Conservation (phyloP, 345 rosid genomes). For the Moricandia arvensis region DNA sequence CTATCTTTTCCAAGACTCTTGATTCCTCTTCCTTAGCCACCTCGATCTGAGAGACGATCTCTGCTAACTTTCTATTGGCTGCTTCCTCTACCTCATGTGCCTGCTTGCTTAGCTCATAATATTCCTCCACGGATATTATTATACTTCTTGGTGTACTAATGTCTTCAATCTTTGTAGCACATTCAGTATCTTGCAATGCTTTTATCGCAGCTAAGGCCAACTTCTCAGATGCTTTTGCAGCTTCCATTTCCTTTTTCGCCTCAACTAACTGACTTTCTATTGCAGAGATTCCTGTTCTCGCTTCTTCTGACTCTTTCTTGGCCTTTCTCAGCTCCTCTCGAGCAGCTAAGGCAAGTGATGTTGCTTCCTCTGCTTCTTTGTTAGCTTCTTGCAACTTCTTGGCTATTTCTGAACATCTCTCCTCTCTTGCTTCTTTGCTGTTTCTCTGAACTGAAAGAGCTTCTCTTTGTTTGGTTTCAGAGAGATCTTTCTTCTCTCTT, state of each 20-base stretch:
- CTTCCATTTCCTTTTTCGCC: conserved; percentile 79
- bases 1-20: conserved; percentile 56
- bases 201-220: conserved; percentile 83
- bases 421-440: conserved; percentile 62
- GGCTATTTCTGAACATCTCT: conserved; percentile 56
- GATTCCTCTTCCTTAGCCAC: conserved; percentile 72
- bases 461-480: conserved; percentile 58
- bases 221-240: conserved; percentile 82
- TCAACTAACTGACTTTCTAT: conserved; percentile 57
- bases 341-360: conserved; percentile 50
- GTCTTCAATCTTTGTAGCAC: conserved; percentile 38
- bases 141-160: conserved; percentile 43
- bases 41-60: conserved; percentile 75
- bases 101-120: conserved; percentile 74
- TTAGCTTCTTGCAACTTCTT: conserved; percentile 68
- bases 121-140: conserved; percentile 76
- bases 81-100: conserved; percentile 87
- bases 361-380: conserved; percentile 72
- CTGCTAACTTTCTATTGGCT: conserved; percentile 67
- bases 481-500: conserved; percentile 54
- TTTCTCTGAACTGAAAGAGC: conserved; percentile 49
- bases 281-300: conserved; percentile 58
- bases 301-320: conserved; percentile 68
- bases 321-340: conserved; percentile 73
- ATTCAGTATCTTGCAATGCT: conserved; percentile 81